Evolutionary conservation across 768 basidiomycete genomes (phyloP).

Genomic region (Podaxis sp.): DNA sequence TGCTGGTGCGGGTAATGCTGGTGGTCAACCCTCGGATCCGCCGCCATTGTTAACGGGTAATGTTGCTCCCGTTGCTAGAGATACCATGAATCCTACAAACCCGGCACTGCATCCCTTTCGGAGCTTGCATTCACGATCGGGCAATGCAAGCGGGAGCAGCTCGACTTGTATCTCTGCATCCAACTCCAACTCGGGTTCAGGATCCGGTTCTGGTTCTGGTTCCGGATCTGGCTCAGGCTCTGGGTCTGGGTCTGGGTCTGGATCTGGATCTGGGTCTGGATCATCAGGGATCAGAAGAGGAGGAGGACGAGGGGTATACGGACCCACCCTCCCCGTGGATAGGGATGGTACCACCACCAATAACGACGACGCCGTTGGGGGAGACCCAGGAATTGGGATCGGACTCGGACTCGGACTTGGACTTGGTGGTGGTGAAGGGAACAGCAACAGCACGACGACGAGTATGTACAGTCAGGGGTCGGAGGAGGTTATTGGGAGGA

Average conservation of each 20-base stretch:
- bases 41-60: neutral
- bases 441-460: neutral
- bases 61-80: neutral
- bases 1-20: neutral
- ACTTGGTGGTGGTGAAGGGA: neutral
- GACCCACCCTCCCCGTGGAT: neutral
- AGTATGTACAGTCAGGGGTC: constrained; percentile 31
- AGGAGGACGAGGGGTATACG: neutral
- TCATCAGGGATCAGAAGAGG: neutral
- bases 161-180: neutral
- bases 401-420: neutral
- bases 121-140: neutral
- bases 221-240: neutral
- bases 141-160: neutral
- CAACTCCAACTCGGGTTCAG: neutral
- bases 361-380: neutral
- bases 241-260: neutral
- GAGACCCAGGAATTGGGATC: neutral
- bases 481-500: constrained; percentile 52
- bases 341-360: neutral
- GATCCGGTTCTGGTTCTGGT: neutral
- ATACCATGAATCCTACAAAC: neutral
- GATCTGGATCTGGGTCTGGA: neutral
- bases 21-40: neutral
- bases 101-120: constrained; percentile 1